Evolutionary conservation across 257 asterid genomes (phyloP), one percentile per base, ranked within the genome.

Genomic region (Gynochthodes officinalis): DNA sequence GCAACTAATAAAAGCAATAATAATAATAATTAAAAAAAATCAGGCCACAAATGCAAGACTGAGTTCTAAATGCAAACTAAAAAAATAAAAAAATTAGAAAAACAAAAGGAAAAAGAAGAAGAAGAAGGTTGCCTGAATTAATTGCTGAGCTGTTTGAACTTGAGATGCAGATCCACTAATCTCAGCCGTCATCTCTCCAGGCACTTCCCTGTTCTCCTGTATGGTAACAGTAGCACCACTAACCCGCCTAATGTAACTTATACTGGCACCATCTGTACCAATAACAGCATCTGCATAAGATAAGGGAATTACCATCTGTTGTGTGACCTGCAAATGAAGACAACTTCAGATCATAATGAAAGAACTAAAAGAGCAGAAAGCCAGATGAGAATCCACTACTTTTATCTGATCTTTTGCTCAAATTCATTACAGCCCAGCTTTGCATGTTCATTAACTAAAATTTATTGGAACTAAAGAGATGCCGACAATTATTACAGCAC

Each of bases 141-240:
- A 85, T 73, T 93, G 97, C 75, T 89, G 93, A 73, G 98, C 98
- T 67, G 97, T 89, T 82, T 93, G 98, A 77, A 89, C 96, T 85
- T 93, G 98, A 70, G 96, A 87, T 80, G 96, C 87, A 82, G 93
- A 87, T 78, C 97, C 99, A 75, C 84, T 86, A 62, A 94, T 94
- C 88, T 93, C 98, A 72, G 91, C 97, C 0, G 98, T 93, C 98
- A 93, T 93, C 83, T 93, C 98, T 44, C 88, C 89, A 48, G 99
- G 99, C 75, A 84, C 90, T 49, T 96, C 97, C 79, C 91, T 86
- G 21, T 96, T 83, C 86, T 94, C 99, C 86, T 94, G 99, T 75
- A 94, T 87, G 77, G 97, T 84, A 55, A 94, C 95, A 25, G 97
- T 94, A 59, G 99, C 95, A 63, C 97, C 97, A 80, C 99, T 94